A percentile compares a stretch with the other conserved stretches of the same genome.
Evolutionary conservation across 768 basidiomycete species (phyloP).

Genomic region (Podaxis mareebaensis): DNA sequence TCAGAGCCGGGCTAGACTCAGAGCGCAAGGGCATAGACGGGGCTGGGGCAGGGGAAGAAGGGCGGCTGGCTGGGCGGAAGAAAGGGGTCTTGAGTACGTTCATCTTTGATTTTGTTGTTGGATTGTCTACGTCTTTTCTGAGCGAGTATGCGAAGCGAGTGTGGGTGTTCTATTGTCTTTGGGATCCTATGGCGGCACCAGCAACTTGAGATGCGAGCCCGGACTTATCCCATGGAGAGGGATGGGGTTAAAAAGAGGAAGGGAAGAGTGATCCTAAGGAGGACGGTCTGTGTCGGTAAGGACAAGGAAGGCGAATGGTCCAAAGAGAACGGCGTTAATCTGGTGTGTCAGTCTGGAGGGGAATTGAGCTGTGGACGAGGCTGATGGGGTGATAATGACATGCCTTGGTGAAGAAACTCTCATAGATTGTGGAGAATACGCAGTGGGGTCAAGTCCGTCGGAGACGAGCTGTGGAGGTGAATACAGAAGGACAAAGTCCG

Average conservation of each 20-base stretch:
- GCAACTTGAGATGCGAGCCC: slow-evolving; percentile 35
- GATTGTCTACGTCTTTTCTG: slow-evolving; percentile 18
- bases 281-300: slow-evolving; percentile 75
- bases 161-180: slow-evolving; percentile 31
- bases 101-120: slow-evolving; percentile 41
- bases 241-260: slow-evolving; percentile 21
- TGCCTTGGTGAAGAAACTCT: slow-evolving; percentile 43
- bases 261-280: slow-evolving; percentile 54
- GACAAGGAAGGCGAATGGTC: slow-evolving; percentile 53
- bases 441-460: slow-evolving; percentile 13
- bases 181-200: slow-evolving; percentile 33
- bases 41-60: slow-evolving; percentile 57
- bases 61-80: slow-evolving; percentile 63
- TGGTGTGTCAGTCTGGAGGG: slow-evolving; percentile 46
- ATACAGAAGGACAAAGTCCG: slow-evolving; percentile 9
- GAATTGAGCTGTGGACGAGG: slow-evolving; percentile 14
- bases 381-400: slow-evolving; percentile 18
- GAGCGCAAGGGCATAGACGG: background rate
- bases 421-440: slow-evolving; percentile 48
- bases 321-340: slow-evolving; percentile 58
- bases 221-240: slow-evolving; percentile 56
- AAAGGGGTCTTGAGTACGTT: slow-evolving; percentile 69
- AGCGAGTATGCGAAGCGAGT: slow-evolving; percentile 13
- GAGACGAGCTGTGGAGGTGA: slow-evolving; percentile 6
- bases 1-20: slow-evolving; percentile 25